phyloP scores from a whole-genome alignment of 148 eudicot species.

The Chenopodium formosanum region DNA sequence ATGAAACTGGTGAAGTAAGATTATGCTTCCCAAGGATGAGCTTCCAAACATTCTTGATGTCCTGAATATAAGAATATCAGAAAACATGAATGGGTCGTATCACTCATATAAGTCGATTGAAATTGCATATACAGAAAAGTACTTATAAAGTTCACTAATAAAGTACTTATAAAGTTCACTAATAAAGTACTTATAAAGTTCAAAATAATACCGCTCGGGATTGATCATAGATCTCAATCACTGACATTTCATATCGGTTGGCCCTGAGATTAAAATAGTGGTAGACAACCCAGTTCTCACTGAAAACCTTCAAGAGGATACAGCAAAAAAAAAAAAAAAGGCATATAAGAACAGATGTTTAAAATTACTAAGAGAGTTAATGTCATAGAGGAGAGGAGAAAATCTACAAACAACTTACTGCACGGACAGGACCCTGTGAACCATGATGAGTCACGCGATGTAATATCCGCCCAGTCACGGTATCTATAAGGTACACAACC shows the following conservation, averaged over 20 bases:
- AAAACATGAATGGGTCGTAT: conserved; percentile 10
- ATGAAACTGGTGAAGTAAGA: conserved; percentile 85
- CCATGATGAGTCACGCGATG: conserved; percentile 95
- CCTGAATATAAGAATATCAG: conserved; percentile 47
- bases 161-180: not conserved
- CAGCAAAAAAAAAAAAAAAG: not conserved
- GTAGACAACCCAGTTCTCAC: conserved; percentile 99
- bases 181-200: not conserved
- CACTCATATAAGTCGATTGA: not conserved
- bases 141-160: not conserved
- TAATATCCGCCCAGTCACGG: conserved; percentile 90
- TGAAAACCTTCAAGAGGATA: conserved; percentile 65
- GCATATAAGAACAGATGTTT: conserved; percentile 7
- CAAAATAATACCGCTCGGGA: conserved; percentile 78
- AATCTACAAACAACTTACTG: conserved; percentile 57
- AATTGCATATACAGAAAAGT: not conserved
- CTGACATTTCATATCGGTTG: conserved; percentile 97
- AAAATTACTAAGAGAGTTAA: not conserved
- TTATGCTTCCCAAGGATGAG: conserved; percentile 92
- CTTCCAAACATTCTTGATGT: conserved; percentile 85
- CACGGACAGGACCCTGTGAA: conserved; percentile 91
- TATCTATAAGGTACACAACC: conserved; percentile 86
- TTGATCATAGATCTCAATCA: conserved; percentile 94
- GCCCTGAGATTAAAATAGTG: conserved; percentile 97
- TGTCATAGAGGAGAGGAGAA: not conserved